Percentiles rank a stretch among this genome's conserved stretches.
Conservation (phyloP, 768 basidiomycete genomes). For the Podaxis carcinomalis region DNA sequence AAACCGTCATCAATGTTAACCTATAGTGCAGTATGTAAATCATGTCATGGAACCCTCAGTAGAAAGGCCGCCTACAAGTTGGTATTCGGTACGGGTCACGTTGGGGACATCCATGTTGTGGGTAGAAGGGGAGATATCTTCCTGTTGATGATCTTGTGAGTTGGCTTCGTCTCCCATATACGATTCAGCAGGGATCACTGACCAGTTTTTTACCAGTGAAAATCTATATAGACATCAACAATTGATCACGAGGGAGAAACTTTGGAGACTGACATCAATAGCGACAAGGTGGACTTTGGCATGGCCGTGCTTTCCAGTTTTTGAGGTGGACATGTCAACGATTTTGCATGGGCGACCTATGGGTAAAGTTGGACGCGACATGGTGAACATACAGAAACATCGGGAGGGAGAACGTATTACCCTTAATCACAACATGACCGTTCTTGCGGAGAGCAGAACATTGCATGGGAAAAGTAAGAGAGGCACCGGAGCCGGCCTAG, state of each 20-base stretch:
- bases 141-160: slow-evolving; percentile 38
- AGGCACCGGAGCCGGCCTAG: slow-evolving; percentile 72
- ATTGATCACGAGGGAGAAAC: slow-evolving; percentile 3
- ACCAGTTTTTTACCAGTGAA: slow-evolving; percentile 98
- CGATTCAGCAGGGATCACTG: slow-evolving; percentile 26
- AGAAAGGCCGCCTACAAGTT: slow-evolving; percentile 56
- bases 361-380: background rate
- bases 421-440: slow-evolving; percentile 95
- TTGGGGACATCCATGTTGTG: slow-evolving; percentile 99
- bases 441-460: slow-evolving; percentile 95
- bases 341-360: slow-evolving; percentile 94
- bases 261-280: slow-evolving; percentile 72
- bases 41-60: slow-evolving; percentile 8
- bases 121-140: slow-evolving; percentile 94
- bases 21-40: slow-evolving; percentile 33
- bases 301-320: slow-evolving; percentile 99
- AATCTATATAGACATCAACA: slow-evolving; percentile 53
- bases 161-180: background rate
- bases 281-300: slow-evolving; percentile 98
- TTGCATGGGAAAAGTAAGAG: slow-evolving; percentile 81
- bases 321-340: slow-evolving; percentile 99
- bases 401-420: slow-evolving; percentile 25
- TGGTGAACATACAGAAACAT: slow-evolving; percentile 7
- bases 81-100: slow-evolving; percentile 85
- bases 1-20: slow-evolving; percentile 91